Base-by-base conservation (phyloP, 208 protist genomes). In the Strigomonas culicis region DNA sequence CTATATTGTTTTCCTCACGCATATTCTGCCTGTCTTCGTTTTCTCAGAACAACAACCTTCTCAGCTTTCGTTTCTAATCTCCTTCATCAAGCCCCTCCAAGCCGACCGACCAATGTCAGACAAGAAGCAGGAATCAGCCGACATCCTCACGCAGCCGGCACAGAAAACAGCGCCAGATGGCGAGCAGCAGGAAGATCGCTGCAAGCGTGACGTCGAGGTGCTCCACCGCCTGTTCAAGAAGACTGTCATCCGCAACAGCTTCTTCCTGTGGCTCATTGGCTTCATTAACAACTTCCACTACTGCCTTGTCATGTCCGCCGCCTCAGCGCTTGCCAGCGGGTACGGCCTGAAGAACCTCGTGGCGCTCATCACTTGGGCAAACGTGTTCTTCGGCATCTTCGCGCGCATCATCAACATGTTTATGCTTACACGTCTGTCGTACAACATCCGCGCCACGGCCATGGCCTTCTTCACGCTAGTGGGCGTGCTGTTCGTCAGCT, bases 271-370 rank as follows among this genome's bases (percentile, higher is more conserved):
- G 69, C 53, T 89, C 27, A 53, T 92, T 17, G 91, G 91, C 32
- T 72, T 92, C 49, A 94, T 97, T 62, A 97, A 97, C 66, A 97
- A 95, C 72, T 93, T 97, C 50, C 84, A 93, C 73, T 95, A 94
- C 72, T 81, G 72, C 60, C 58, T 96, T 34, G 77, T 97, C 22
- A 84, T 93, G 50, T 75, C 88, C 19, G 89, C 77, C 28, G 77
- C 84, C 21, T 63, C 65, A 34, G 58, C 27, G 19, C 66, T 96
- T 2, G 82, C 86, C 19, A 30, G 58, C 13, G 61, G 60, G 25
- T 93, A 86, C 70, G 73, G 72, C 27, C 73, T 93, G 69, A 88
- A 88, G 68, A 59, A 67, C 17, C 77, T 82, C 28, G 77, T 92
- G 24, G 79, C 79, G 24, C 73, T 93, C 36, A 83, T 96, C 34